A percentile compares a stretch with the other conserved stretches of the same genome.
phyloP scores from a whole-genome alignment of 163 green algal genomes.

The Chloroidium sp. region DNA sequence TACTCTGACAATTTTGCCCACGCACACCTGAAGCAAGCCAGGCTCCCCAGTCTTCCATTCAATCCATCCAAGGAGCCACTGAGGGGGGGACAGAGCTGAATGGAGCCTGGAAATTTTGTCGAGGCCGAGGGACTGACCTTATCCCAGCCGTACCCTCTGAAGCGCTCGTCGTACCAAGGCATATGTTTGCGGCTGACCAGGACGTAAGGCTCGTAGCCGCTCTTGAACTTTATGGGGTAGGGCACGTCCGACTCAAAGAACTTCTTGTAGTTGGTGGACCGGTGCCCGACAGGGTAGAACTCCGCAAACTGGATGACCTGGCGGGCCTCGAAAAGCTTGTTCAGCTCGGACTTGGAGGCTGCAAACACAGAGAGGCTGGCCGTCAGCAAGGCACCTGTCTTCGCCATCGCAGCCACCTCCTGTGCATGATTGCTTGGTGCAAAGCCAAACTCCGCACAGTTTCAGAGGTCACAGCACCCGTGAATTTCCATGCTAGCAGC shows the following conservation, averaged over 20 bases:
- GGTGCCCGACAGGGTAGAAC: slow-evolving; percentile 15
- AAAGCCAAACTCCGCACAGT: too few relatives aligned
- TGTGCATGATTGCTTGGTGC: too few relatives aligned
- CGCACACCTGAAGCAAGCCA: neutral
- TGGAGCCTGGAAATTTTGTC: slow-evolving; percentile 5
- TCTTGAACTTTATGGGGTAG: slow-evolving; percentile 34
- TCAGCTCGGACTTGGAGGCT: slow-evolving; percentile 17
- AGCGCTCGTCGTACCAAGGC: slow-evolving; percentile 58
- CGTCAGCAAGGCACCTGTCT: too few relatives aligned
- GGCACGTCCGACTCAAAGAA: slow-evolving; percentile 28
- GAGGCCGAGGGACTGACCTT: slow-evolving; percentile 24
- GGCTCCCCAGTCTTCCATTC: neutral
- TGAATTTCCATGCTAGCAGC: too few relatives aligned
- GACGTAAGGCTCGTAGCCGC: slow-evolving; percentile 55
- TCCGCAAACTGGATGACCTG: slow-evolving; percentile 21
- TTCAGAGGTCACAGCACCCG: too few relatives aligned
- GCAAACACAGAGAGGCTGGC: neutral
- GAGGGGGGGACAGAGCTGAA: too few relatives aligned
- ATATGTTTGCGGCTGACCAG: slow-evolving; percentile 34
- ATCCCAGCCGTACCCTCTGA: slow-evolving; percentile 54
- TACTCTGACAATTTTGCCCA: too few relatives aligned
- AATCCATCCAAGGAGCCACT: too few relatives aligned
- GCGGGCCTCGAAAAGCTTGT: slow-evolving; percentile 8
- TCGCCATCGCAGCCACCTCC: too few relatives aligned
- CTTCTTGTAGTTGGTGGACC: slow-evolving; percentile 40